These are phyloP conservation scores for Antitrichia curtipendula DNA, from an alignment of 225 moss, liverwort and hornwort species.

Conservation along the genomic window DNA sequence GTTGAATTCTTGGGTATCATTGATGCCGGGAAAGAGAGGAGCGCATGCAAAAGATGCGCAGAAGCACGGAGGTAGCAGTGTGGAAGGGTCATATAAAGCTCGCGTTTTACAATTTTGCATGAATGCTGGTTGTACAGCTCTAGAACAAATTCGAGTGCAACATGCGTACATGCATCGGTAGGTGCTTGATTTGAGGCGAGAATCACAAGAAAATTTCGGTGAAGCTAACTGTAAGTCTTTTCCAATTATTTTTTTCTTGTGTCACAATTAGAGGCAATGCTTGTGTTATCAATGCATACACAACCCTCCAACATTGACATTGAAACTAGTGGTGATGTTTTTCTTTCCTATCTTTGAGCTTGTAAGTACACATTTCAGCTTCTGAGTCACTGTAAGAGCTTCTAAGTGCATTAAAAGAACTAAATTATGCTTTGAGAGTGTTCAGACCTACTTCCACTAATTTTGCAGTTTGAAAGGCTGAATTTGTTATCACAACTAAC, in stretches of 20 bases:
- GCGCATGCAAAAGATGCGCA: background rate
- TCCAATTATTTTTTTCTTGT: too few relatives aligned
- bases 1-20: too few relatives aligned
- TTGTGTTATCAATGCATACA: too few relatives aligned
- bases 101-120: background rate
- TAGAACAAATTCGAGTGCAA: background rate
- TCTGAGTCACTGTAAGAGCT: too few relatives aligned
- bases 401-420: too few relatives aligned
- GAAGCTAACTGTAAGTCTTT: background rate
- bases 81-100: background rate
- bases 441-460: too few relatives aligned
- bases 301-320: background rate
- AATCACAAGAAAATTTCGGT: background rate
- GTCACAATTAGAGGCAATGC: too few relatives aligned
- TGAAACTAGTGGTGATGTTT: too few relatives aligned
- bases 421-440: too few relatives aligned
- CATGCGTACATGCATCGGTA: background rate
- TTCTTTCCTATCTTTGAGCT: background rate
- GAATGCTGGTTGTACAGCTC: accelerated
- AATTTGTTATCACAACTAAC: too few relatives aligned
- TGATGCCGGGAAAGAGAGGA: background rate
- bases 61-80: background rate
- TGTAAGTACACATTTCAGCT: background rate
- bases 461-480: accelerated
- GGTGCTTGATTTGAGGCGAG: background rate